Base-by-base conservation (phyloP, 768 basidiomycete genomes). In the Coprinopsis marcescibilis region DNA sequence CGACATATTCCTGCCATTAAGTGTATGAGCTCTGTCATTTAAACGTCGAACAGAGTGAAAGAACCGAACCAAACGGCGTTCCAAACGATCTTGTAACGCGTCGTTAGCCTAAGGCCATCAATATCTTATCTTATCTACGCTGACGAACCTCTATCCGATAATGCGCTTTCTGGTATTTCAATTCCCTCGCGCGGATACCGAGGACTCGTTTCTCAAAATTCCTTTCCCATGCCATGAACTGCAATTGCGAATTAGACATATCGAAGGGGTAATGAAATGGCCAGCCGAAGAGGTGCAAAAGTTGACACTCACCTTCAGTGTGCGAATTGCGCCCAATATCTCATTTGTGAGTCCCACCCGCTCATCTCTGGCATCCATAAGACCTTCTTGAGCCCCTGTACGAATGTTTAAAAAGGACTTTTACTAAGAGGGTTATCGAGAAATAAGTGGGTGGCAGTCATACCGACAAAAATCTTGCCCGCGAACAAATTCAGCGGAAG, bases 181-280 rank as follows among this genome's bases (percentile, higher is more conserved):
- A 70, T 62, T 96, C 92, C 53, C 80, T 83, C 35, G 80, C 80
- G 19, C 92, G 78, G 50, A 95, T 71, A 43, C 76, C 79, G 43
- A 85, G 61, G 0, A 93, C 82, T 8, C 73, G 75, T 19, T 72
- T 70, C 64, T 95, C 92, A 55, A 94, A 94, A 59, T 80, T 89
- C 20, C 92, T 81, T 62, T 96, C 92, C 92, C 75, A 77, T 13
- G 90, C 92, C 90, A 95, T 94, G 65, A 94, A 96, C 82, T 26
- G n/a, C n/a, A n/a, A n/a, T n/a, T n/a, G n/a, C n/a, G n/a, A n/a
- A n/a, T n/a, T n/a, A n/a, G n/a, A n/a, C n/a, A n/a, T n/a, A n/a
- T n/a, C n/a, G n/a, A n/a, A n/a, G n/a, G n/a, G n/a, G n/a, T n/a
- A n/a, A n/a, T n/a, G n/a, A n/a, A n/a, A n/a, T n/a, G n/a, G n/a